Evolutionary conservation across 192 early-diverging fungal genomes (phyloP), one percentile per base, ranked within the genome.

Genomic region (Podochytrium sp.): DNA sequence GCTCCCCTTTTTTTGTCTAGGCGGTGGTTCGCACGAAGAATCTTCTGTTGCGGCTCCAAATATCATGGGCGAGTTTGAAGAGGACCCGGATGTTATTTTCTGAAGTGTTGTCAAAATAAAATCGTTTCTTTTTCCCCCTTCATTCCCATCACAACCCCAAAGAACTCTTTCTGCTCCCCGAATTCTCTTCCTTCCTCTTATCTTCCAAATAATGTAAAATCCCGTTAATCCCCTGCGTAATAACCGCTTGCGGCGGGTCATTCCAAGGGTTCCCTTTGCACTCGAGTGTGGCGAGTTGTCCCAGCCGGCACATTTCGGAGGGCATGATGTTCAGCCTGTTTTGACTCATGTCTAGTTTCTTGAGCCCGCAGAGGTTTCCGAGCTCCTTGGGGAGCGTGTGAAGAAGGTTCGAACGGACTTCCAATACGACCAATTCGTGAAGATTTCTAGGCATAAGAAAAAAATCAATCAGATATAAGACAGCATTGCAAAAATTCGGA

Each of bases 1-100:
- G n/a, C n/a, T n/a, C n/a, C 32, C 33, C 29, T 47, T 47, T 40
- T 51, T 25, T 16, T 67, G 1, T 74, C 35, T 32, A 0, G 1
- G 18, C 61, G 34, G 38, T 23, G 23, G n/a, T 39, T 16, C 23
- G 20, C 51, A 56, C 18, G 25, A 55, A 61, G 41, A 72, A 12
- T 35, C 58, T 38, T 42, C 30, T 23, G 56, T 20, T 40, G 57
- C 14, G n/a, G 43, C 73, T 27, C 27, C 65, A 20, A 87, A 80
- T 59, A 57, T 87, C n/a, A 72, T 87, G 50, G 66, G 68, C 50
- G 85, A 81, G n/a, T 87, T 79, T 71, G 85, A 87, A 58, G 79
- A 87, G 56, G 85, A 87, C 58, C 81, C 81, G 23, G 85, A 87
- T 71, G 73, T 87, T 35, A 84, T 87, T 34, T 87, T 87, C 65